Percentiles rank a stretch among this genome's conserved stretches.
Conservation (phyloP, 108 stramenopile genomes). For the Cyclostephanos invisitatus region DNA sequence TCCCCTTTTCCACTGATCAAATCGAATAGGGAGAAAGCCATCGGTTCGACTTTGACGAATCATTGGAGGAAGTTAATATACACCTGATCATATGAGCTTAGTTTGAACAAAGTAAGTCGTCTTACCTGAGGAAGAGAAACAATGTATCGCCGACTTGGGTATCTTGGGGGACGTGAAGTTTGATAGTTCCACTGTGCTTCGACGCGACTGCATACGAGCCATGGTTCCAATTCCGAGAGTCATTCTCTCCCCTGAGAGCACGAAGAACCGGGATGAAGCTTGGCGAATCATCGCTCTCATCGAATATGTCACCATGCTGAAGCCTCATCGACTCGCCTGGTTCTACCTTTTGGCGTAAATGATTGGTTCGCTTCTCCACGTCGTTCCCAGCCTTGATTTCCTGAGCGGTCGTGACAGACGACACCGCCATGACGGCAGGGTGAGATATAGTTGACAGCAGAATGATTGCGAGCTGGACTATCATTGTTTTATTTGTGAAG, state of each 20-base stretch:
- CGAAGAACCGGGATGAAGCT: constrained; percentile 2
- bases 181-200: constrained; percentile 20
- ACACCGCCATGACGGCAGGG: not conserved
- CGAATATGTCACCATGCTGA: constrained; percentile 6
- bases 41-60: constrained; percentile 35
- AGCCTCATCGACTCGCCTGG: not conserved
- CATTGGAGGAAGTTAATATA: not conserved
- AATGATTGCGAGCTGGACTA: not conserved
- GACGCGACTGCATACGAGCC: constrained; percentile 41
- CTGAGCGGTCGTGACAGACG: not conserved
- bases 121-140: constrained; percentile 33
- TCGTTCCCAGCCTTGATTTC: not conserved
- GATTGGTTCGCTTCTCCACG: not conserved
- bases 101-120: constrained; percentile 3
- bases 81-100: too few relatives aligned
- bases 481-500: constrained; percentile 4
- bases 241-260: not conserved
- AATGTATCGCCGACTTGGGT: constrained; percentile 43
- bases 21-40: constrained; percentile 27
- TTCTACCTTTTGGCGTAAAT: constrained; percentile 8
- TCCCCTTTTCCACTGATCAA: constrained; percentile 34
- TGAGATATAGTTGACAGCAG: constrained; percentile 3
- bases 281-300: constrained; percentile 5
- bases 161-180: constrained; percentile 24
- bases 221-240: constrained; percentile 28